phyloP scores from a whole-genome alignment of 106 monocot genomes.

The Dendrobium chrysotoxum region DNA sequence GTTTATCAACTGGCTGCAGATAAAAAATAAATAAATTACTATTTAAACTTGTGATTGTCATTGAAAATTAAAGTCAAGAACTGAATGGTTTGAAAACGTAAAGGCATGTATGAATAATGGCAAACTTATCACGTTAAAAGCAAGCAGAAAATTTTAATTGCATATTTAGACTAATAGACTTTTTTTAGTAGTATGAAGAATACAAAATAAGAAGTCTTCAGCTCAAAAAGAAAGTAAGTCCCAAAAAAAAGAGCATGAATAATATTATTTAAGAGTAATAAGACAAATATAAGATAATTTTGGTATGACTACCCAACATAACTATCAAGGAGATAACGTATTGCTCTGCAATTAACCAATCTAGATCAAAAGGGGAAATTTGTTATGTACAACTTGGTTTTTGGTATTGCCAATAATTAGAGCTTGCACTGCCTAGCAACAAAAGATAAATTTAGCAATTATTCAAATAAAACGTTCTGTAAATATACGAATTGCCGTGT shows the following conservation, averaged over 20 bases:
- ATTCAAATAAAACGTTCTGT: neutral
- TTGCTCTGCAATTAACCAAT: neutral
- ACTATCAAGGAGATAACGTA: neutral
- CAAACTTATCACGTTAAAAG: neutral
- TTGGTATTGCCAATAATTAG: no score
- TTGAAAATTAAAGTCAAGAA: neutral
- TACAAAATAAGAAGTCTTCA: neutral
- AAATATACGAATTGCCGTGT: neutral
- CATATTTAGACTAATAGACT: neutral
- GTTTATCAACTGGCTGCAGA: slow-evolving; percentile 80
- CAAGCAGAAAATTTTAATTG: neutral
- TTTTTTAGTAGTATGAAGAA: neutral
- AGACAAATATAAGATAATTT: neutral
- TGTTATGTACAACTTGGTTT: no score
- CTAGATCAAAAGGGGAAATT: no score
- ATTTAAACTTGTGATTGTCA: neutral
- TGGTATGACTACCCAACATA: neutral
- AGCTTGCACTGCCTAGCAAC: no score
- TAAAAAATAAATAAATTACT: slow-evolving; percentile 9
- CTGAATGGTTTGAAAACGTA: neutral
- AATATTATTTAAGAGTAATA: neutral
- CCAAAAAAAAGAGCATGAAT: neutral
- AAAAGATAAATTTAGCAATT: no score
- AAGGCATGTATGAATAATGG: neutral
- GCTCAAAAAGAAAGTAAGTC: neutral